phyloP scores from a whole-genome alignment of 2,329 filamentous ascomycete species.

The Diaporthe citri region DNA sequence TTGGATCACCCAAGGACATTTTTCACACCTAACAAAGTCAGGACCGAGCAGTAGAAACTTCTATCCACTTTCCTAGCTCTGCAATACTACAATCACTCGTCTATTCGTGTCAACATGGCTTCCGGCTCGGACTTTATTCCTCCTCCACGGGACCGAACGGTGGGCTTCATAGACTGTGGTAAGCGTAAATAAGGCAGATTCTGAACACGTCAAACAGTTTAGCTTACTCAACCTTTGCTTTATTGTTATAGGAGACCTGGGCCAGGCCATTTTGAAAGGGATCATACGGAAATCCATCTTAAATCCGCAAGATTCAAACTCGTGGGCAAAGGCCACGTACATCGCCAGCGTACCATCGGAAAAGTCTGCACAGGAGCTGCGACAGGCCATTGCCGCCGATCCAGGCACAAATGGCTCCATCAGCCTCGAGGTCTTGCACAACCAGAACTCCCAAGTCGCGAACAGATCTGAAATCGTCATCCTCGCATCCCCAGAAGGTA shows the following conservation, averaged over 20 bases:
- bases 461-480: background rate
- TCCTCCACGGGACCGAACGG: background rate
- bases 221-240: background rate
- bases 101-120: background rate
- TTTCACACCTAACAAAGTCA: background rate
- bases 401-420: fast-evolving
- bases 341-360: background rate
- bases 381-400: too few species aligned
- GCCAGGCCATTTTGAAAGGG: background rate
- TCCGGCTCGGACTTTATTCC: background rate
- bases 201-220: background rate
- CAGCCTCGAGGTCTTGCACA: fast-evolving
- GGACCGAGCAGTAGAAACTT: background rate
- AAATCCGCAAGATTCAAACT: fast-evolving
- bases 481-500: background rate
- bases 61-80: background rate
- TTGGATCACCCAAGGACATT: background rate
- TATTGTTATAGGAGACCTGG: background rate
- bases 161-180: background rate
- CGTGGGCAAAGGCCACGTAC: background rate
- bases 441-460: background rate
- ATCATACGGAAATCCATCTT: background rate
- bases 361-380: background rate
- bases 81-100: background rate
- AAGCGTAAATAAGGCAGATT: background rate